These are phyloP conservation scores for Podila epigama DNA, from an alignment of 192 early-diverging fungal genomes.

Conservation along the genomic window DNA sequence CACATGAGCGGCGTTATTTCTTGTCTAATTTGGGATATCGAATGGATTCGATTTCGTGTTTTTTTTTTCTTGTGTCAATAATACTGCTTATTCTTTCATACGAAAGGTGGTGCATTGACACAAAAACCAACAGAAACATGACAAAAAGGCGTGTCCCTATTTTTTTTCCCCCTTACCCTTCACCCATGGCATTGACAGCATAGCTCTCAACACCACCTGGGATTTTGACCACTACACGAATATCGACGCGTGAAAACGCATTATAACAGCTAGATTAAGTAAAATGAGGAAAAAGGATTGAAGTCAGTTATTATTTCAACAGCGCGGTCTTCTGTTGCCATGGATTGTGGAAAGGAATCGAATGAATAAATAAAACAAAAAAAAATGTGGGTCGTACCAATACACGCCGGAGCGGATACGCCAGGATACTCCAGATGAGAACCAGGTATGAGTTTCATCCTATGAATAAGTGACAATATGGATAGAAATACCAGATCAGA, in stretches of 20 bases:
- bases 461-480: too few species aligned
- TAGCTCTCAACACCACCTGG: constrained; percentile 98
- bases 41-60: not conserved
- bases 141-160: not conserved
- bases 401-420: constrained; percentile 69
- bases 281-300: not conserved
- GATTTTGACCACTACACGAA: constrained; percentile 96
- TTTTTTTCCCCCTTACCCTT: constrained; percentile 63
- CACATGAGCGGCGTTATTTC: constrained; percentile 82
- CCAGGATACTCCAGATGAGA: constrained; percentile 65
- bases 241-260: constrained; percentile 95
- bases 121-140: not conserved
- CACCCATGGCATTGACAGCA: constrained; percentile 86
- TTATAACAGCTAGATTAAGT: constrained; percentile 85
- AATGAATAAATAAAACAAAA: not conserved
- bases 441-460: constrained; percentile 77
- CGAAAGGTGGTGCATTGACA: not conserved
- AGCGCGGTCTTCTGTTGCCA: not conserved
- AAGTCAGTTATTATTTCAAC: not conserved
- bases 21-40: constrained; percentile 46
- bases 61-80: too few species aligned
- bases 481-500: too few species aligned
- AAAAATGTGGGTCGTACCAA: constrained; percentile 50
- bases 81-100: too few species aligned
- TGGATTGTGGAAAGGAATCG: not conserved